Base-by-base conservation (phyloP, 352 stramenopile species). In the Pelagophyceae sp. region DNA sequence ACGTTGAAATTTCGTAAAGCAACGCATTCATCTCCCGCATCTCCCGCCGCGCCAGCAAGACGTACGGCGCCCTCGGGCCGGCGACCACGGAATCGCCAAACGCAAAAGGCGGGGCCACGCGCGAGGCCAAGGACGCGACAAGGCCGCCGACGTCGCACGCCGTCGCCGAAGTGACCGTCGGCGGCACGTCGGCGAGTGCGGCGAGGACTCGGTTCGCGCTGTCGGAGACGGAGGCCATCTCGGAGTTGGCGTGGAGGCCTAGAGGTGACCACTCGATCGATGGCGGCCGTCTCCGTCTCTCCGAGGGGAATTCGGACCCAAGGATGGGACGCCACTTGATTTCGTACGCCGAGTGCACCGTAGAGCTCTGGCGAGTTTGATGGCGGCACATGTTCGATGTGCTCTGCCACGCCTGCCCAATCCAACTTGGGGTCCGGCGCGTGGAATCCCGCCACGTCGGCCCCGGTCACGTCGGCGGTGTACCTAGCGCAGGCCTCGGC, bases 331-430 rank as follows among this genome's bases (percentile, higher is more conserved):
- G n/a, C n/a, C n/a, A n/a, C n/a, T n/a, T n/a, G n/a, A n/a, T n/a
- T n/a, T n/a, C n/a, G n/a, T n/a, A n/a, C n/a, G n/a, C n/a, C n/a
- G n/a, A n/a, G n/a, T n/a, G n/a, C n/a, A n/a, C n/a, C 92, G 72
- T 96, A 97, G 54, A 97, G 86, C 45, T 84, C 86, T 0, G 93
- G 93, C 6, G 87, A 89, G 79, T 97, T 93, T 0, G 89, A 80
- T 60, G 95, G 91, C 84, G 97, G 91, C 76, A 91, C 86, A 81
- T 94, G 95, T 76, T 95, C 88, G 67, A 97, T 95, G 83, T 96
- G 94, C 77, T 80, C 86, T 5, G 37, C 70, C 51, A 83, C 84
- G 31, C 69, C 74, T 23, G 74, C 71, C 33, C 81, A 85, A 63
- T 82, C 77, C 69, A 82, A 80, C 67, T 64, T 37, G 63, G 72